phyloP scores from a whole-genome alignment of 2,329 filamentous ascomycete species.

The Beauveria brongniartii region DNA sequence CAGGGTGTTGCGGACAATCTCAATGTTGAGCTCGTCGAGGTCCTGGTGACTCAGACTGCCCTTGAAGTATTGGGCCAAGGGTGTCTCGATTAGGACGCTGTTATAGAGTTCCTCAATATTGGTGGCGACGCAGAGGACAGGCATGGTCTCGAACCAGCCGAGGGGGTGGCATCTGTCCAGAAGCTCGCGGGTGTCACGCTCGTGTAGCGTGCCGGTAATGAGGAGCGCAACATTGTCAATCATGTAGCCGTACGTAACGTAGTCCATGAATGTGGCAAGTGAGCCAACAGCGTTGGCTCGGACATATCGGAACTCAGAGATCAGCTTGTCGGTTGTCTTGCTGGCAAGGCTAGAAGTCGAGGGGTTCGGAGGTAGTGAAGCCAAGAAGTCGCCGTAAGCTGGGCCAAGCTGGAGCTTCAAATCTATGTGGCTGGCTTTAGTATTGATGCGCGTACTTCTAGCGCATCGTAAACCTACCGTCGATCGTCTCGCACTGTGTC shows the following conservation, averaged over 20 bases:
- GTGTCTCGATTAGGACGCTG: conserved; percentile 93
- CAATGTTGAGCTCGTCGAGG: conserved; percentile 96
- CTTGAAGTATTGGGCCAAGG: conserved; percentile 94
- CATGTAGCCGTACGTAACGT: conserved; percentile 98
- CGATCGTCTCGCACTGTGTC: conserved; percentile 95
- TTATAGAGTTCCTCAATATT: conserved; percentile 99
- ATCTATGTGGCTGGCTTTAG: conserved; percentile 45
- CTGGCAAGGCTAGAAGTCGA: conserved; percentile 91
- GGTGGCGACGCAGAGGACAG: conserved; percentile 91
- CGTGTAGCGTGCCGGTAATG: conserved; percentile 95
- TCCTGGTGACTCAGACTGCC: conserved; percentile 92
- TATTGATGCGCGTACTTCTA: background rate
- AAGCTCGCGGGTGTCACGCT: conserved; percentile 91
- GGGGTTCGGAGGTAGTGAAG: conserved; percentile 86
- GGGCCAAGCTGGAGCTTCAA: conserved; percentile 96
- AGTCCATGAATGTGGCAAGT: conserved; percentile 92
- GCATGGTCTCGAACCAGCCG: conserved; percentile 99
- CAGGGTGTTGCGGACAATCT: conserved; percentile 95
- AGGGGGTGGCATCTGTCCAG: conserved; percentile 93
- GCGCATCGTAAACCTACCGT: conserved; percentile 51
- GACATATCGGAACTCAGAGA: conserved; percentile 93
- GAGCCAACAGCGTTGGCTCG: conserved; percentile 89
- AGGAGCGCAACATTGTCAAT: conserved; percentile 98
- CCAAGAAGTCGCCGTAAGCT: conserved; percentile 94
- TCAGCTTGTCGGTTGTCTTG: conserved; percentile 96